Percentiles rank a stretch among this genome's conserved stretches.
phyloP scores from a whole-genome alignment of 768 basidiomycete genomes.

The Sistotremastrum suecicum region DNA sequence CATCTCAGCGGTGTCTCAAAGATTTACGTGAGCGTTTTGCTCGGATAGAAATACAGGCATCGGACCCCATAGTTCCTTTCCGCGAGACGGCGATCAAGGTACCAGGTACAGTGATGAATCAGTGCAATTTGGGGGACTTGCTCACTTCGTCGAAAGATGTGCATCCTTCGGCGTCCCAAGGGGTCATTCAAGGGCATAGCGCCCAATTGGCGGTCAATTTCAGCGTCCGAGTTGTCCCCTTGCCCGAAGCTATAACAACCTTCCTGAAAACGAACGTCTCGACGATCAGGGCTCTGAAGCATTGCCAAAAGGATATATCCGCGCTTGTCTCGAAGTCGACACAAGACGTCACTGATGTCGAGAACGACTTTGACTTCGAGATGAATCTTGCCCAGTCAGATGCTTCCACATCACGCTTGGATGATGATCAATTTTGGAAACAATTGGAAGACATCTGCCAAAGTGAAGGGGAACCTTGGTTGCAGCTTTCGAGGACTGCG shows the following conservation, averaged over 20 bases:
- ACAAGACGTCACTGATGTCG: constrained; percentile 17
- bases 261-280: constrained; percentile 67
- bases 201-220: constrained; percentile 64
- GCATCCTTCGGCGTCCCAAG: constrained; percentile 62
- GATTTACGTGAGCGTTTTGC: constrained; percentile 96
- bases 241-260: constrained; percentile 55
- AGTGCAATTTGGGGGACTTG: not conserved
- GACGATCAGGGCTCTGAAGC: constrained; percentile 47
- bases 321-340: not conserved
- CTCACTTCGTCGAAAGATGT: constrained; percentile 43
- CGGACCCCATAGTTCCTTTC: constrained; percentile 95
- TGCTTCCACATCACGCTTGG: no score
- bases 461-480: constrained; percentile 70
- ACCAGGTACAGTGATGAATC: constrained; percentile 31
- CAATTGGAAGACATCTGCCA: constrained; percentile 47
- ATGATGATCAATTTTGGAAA: constrained; percentile 51
- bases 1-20: constrained; percentile 73
- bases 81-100: constrained; percentile 85
- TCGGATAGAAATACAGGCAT: constrained; percentile 81
- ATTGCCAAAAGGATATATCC: constrained; percentile 23
- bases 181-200: constrained; percentile 61
- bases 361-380: constrained; percentile 11
- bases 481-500: constrained; percentile 47
- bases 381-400: no score
- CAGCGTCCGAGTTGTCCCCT: constrained; percentile 67